Conservation (phyloP, 2,329 filamentous ascomycete genomes). For the Fulvia fulva region DNA sequence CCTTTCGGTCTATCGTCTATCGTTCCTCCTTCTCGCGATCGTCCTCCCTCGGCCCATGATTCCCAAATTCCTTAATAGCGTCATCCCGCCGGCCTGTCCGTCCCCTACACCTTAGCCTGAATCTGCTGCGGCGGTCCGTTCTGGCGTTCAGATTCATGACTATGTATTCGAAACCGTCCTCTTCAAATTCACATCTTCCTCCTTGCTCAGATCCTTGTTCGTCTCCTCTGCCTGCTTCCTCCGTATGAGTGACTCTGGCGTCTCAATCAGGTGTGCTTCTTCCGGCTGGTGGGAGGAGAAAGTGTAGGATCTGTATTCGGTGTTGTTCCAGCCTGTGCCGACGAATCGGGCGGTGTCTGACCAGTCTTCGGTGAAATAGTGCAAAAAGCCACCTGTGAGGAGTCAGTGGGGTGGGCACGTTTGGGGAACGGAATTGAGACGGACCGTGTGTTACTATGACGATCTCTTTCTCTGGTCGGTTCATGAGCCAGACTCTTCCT, state of each 20-base stretch:
- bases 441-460: constrained; percentile 73
- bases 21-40: too few species aligned
- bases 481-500: constrained; percentile 56
- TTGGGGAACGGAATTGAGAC: neutral
- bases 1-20: too few species aligned
- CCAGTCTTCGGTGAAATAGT: constrained; percentile 83
- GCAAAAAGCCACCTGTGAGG: constrained; percentile 58
- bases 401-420: neutral
- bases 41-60: too few species aligned
- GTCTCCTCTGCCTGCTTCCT: neutral
- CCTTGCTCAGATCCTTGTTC: constrained; percentile 5
- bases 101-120: neutral
- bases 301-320: constrained; percentile 50
- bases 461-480: constrained; percentile 59
- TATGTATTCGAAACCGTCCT: constrained; percentile 5
- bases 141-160: neutral
- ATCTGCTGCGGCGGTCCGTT: neutral
- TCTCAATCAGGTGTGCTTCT: constrained; percentile 7
- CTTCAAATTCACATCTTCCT: constrained; percentile 8
- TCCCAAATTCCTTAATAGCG: too few species aligned
- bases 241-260: neutral
- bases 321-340: constrained; percentile 70
- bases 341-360: constrained; percentile 51
- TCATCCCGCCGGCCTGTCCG: neutral
- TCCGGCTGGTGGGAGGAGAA: neutral